Evolutionary conservation across 345 rosid species (phyloP).

Genomic region (Eucalyptus urophylla): DNA sequence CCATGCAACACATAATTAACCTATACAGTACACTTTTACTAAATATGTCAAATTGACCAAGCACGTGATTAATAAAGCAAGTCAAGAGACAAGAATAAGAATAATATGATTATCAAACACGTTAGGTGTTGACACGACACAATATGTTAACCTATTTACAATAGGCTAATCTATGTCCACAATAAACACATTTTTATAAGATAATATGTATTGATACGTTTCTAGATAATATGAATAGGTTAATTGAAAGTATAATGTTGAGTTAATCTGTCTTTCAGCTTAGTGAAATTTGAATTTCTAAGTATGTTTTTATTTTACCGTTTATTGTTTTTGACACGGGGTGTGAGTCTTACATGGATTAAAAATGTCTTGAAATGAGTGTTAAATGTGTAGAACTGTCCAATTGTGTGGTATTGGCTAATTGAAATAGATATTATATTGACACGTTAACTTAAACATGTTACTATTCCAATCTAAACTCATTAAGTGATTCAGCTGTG

Average conservation of each 20-base stretch:
- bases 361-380: neutral
- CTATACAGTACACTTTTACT: fast-evolving
- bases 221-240: neutral
- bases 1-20: neutral
- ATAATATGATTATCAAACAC: neutral
- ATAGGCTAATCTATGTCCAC: neutral
- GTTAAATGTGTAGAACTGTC: neutral
- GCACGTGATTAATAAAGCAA: neutral
- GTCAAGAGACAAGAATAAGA: neutral
- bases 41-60: fast-evolving
- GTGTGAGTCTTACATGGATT: neutral
- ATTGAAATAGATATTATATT: neutral
- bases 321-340: neutral
- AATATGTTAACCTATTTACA: neutral
- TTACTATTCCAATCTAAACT: neutral
- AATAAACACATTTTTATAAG: neutral
- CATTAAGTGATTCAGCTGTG: neutral
- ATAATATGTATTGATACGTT: neutral
- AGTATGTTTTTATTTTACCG: neutral
- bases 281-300: neutral
- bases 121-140: fast-evolving
- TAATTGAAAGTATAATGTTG: neutral
- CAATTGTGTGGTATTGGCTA: neutral
- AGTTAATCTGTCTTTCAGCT: neutral
- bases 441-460: neutral